Evolutionary conservation across 257 asterid species (phyloP).

Genomic region (Misopates orontium): DNA sequence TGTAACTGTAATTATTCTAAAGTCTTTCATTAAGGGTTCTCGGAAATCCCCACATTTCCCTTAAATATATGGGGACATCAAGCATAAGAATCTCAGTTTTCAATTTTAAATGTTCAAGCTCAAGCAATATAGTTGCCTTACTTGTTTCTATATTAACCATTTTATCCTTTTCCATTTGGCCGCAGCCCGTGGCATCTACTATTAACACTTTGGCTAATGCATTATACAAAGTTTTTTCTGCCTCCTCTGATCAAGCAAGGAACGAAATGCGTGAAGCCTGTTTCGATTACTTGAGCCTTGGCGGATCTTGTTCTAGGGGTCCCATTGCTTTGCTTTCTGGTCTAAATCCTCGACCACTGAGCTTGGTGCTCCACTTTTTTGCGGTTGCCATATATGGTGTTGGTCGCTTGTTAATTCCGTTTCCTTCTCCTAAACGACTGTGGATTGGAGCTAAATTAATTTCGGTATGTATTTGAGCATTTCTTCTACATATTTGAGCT

Average conservation of each 20-base stretch:
- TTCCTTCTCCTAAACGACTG: slow-evolving; percentile 46
- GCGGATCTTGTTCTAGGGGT: slow-evolving; percentile 53
- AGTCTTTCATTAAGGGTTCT: no score
- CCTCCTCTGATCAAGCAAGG: slow-evolving; percentile 57
- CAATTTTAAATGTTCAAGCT: no score
- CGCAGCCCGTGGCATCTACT: slow-evolving; percentile 60
- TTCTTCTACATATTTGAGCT: background rate
- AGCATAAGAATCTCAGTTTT: no score
- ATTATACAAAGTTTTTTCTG: slow-evolving; percentile 49
- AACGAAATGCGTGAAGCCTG: slow-evolving; percentile 56
- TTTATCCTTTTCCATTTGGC: background rate
- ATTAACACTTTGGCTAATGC: slow-evolving; percentile 56
- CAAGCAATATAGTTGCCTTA: no score
- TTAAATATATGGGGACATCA: no score
- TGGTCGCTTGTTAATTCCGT: slow-evolving; percentile 49
- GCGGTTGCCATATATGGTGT: slow-evolving; percentile 52
- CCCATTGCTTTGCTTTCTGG: slow-evolving; percentile 54
- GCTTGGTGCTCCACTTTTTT: slow-evolving; percentile 49
- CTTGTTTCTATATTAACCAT: background rate
- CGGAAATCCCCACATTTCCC: no score
- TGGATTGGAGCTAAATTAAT: slow-evolving; percentile 53
- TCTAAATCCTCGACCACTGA: slow-evolving; percentile 46
- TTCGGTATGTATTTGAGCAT: slow-evolving; percentile 30
- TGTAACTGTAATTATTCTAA: no score
- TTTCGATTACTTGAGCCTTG: slow-evolving; percentile 56